phyloP scores from a whole-genome alignment of 78 protist genomes.

The slime mould (Dictyostelium discoideum) region DNA sequence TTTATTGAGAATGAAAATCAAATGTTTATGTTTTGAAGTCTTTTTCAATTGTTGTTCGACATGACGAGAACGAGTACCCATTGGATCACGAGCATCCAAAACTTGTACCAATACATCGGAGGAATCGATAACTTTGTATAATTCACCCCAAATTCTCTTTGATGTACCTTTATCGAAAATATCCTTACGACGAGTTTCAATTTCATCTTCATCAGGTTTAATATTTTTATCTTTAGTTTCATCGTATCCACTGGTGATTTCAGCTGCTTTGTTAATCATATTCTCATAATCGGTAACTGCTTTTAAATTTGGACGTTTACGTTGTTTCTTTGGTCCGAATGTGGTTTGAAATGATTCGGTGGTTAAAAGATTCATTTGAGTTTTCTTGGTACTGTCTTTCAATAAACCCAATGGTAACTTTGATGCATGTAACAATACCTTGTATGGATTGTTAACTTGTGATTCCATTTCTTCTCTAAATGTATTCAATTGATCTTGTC shows the following conservation, averaged over 20 bases:
- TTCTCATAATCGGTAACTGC: slow-evolving; percentile 14
- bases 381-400: slow-evolving; percentile 44
- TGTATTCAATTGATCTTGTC: slow-evolving; percentile 84
- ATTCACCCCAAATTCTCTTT: slow-evolving; percentile 96
- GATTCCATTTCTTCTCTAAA: slow-evolving; percentile 77
- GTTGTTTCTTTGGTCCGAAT: slow-evolving; percentile 92
- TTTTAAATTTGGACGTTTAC: slow-evolving; percentile 91
- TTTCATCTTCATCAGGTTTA: slow-evolving; percentile 4
- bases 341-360: slow-evolving; percentile 92
- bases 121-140: slow-evolving; percentile 97
- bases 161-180: slow-evolving; percentile 97
- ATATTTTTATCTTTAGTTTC: slow-evolving; percentile 87
- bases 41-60: slow-evolving; percentile 81
- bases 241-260: slow-evolving; percentile 67
- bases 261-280: slow-evolving; percentile 16
- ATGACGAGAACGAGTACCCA: slow-evolving; percentile 95
- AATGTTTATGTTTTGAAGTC: slow-evolving; percentile 96
- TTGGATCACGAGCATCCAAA: slow-evolving; percentile 98
- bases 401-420: slow-evolving; percentile 76
- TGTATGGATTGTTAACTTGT: slow-evolving; percentile 77
- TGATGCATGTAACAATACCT: slow-evolving; percentile 57
- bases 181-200: slow-evolving; percentile 51
- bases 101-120: slow-evolving; percentile 97
- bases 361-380: slow-evolving; percentile 60
- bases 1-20: slow-evolving; percentile 99